Evolutionary conservation across 2,329 filamentous ascomycete genomes (phyloP).

Genomic region (Cordyceps farinosa): DNA sequence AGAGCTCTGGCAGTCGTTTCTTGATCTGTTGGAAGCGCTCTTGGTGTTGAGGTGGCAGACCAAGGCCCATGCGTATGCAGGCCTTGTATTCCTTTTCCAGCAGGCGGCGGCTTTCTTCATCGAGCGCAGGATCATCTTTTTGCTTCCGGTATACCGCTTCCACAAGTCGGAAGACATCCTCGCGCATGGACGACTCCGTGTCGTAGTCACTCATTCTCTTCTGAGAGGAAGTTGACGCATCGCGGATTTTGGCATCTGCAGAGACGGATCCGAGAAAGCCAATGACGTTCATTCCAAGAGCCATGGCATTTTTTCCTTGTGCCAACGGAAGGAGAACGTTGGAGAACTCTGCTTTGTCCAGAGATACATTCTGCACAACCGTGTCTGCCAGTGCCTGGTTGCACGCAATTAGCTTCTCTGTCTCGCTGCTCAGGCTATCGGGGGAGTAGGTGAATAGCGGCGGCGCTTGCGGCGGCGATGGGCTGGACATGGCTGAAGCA

Average conservation of each 20-base stretch:
- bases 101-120: slow-evolving; percentile 61
- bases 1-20: slow-evolving; percentile 65
- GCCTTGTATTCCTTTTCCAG: slow-evolving; percentile 69
- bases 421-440: slow-evolving; percentile 58
- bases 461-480: slow-evolving; percentile 62
- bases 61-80: slow-evolving; percentile 68
- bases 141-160: slow-evolving; percentile 47
- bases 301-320: slow-evolving; percentile 61
- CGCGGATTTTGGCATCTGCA: slow-evolving; percentile 58
- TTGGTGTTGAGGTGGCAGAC: slow-evolving; percentile 58
- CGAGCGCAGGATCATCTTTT: slow-evolving; percentile 43
- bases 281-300: slow-evolving; percentile 58
- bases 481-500: neutral
- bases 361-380: slow-evolving; percentile 54
- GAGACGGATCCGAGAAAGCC: slow-evolving; percentile 74
- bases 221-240: slow-evolving; percentile 68
- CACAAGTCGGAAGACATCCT: slow-evolving; percentile 64
- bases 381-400: slow-evolving; percentile 60
- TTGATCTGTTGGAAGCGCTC: slow-evolving; percentile 78
- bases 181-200: slow-evolving; percentile 70
- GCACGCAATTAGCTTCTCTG: slow-evolving; percentile 56
- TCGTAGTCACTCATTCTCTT: slow-evolving; percentile 67
- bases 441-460: slow-evolving; percentile 68
- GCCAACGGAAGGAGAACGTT: slow-evolving; percentile 58
- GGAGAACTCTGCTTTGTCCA: slow-evolving; percentile 41